Evolutionary conservation across 345 rosid species (phyloP).

Genomic region (Sisymbrium irio): DNA sequence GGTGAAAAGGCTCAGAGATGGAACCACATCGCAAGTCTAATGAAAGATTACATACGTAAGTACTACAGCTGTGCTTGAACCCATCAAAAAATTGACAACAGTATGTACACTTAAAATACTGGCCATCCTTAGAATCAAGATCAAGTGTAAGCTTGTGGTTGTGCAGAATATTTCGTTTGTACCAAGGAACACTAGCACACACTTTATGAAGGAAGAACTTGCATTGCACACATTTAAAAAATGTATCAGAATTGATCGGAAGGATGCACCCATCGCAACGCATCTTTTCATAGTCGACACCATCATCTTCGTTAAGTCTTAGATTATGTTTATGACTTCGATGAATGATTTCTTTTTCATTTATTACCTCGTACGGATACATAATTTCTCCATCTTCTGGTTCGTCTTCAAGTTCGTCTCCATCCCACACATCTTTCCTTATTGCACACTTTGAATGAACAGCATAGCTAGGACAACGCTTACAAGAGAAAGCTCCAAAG

Average conservation of each 20-base stretch:
- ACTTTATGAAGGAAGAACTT: constrained; percentile 6
- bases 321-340: constrained; percentile 1
- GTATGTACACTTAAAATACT: no score
- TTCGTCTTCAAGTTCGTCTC: neutral
- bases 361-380: neutral
- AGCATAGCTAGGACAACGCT: neutral
- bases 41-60: neutral
- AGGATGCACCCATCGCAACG: neutral
- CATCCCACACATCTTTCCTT: neutral
- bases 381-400: neutral
- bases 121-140: no score
- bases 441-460: constrained; percentile 8
- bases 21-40: constrained; percentile 4
- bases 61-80: neutral
- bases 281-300: neutral
- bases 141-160: neutral
- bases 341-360: neutral
- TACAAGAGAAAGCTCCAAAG: constrained; percentile 8
- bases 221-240: constrained; percentile 1
- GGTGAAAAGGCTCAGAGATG: constrained; percentile 6
- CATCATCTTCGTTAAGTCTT: neutral
- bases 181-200: constrained; percentile 18
- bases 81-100: no score
- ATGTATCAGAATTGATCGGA: neutral
- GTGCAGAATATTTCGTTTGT: neutral